These are phyloP conservation scores for Tolypocladium pustulatum DNA, from an alignment of 2,329 filamentous ascomycete genomes.

Conservation along the genomic window DNA sequence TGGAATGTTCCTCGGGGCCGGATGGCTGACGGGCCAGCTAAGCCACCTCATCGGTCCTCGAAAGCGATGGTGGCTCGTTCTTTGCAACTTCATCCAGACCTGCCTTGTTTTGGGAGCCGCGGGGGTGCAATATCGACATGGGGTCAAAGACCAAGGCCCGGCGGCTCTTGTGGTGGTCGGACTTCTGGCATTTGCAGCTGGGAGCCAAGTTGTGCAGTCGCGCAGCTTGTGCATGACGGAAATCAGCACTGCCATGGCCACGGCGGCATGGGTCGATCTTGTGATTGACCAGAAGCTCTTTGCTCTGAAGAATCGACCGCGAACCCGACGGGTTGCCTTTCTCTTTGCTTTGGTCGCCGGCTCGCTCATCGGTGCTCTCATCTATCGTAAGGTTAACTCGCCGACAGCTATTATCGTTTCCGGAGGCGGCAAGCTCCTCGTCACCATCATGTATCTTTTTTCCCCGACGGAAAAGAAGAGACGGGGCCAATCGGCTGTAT, in stretches of 20 bases:
- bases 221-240: slow-evolving; percentile 45
- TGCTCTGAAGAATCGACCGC: slow-evolving; percentile 31
- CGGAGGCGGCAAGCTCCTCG: slow-evolving; percentile 13
- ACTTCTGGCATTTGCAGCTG: slow-evolving; percentile 43
- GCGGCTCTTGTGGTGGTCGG: slow-evolving; percentile 33
- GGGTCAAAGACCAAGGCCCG: slow-evolving; percentile 21
- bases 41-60: slow-evolving; percentile 41
- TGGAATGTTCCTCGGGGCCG: slow-evolving; percentile 44
- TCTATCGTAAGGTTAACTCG: slow-evolving; percentile 21
- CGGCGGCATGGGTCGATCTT: slow-evolving; percentile 51
- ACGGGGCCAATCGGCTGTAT: slow-evolving; percentile 1
- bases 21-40: slow-evolving; percentile 44
- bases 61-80: slow-evolving; percentile 40
- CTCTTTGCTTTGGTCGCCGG: slow-evolving; percentile 35
- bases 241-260: slow-evolving; percentile 55
- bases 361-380: slow-evolving; percentile 38
- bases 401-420: slow-evolving; percentile 13
- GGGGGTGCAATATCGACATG: slow-evolving; percentile 33
- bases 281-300: slow-evolving; percentile 44
- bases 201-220: slow-evolving; percentile 48
- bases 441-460: slow-evolving; percentile 11
- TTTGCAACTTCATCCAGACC: slow-evolving; percentile 45
- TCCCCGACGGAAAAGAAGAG: slow-evolving; percentile 7
- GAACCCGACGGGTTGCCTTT: slow-evolving; percentile 40
- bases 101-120: slow-evolving; percentile 42